Evolutionary conservation across 768 basidiomycete species (phyloP), one percentile per base, ranked within the genome.

Genomic region (Mycena amicta): DNA sequence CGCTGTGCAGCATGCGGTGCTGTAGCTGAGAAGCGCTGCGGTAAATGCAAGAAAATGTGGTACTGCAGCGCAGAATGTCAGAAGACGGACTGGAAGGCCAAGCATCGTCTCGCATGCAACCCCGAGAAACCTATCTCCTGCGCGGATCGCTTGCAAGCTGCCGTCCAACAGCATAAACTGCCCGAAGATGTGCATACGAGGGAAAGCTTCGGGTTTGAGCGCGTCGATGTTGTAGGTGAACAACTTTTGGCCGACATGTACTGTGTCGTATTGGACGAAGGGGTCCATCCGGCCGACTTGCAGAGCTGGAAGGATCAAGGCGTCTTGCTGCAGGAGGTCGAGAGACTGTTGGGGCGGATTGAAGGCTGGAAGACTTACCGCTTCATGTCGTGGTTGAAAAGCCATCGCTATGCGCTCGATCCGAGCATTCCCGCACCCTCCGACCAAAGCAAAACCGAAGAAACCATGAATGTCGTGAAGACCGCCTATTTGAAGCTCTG

Each of bases 141-240:
- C 15, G 67, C 64, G 26, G 62, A 71, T 37, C 55, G 65, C 25
- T 63, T 73, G 27, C 60, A 62, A 1, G 60, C 59, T 2, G 70
- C 71, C 5, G 62, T 55, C 5, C 53, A 65, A 33, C 46, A 37
- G 3, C 33, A 63, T 40, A 41, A 53, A 4, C 12, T 71, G 18
- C 72, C 72, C 2, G 46, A 57, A 15, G 55, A 72, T 46, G 13
- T 27, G 2, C 61, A 67, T 26, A 72, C 67, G 16, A 54, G 61
- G 20, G 27, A 52, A 22, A 67, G 70, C 47, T 74, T 65, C 50
- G 72, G 72, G 3, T 72, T 74, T 40, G 40, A 43, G 4, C 62
- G 62, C 20, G 70, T 67, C 1, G 25, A 59, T 13, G 53, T 53
- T n/a, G 4, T 20, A 3, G 70, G 69, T 16, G 30, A 66, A 26